These are phyloP conservation scores for Macrocystidia cucumis DNA, from an alignment of 1,284 basidiomycete species.

Conservation along the genomic window DNA sequence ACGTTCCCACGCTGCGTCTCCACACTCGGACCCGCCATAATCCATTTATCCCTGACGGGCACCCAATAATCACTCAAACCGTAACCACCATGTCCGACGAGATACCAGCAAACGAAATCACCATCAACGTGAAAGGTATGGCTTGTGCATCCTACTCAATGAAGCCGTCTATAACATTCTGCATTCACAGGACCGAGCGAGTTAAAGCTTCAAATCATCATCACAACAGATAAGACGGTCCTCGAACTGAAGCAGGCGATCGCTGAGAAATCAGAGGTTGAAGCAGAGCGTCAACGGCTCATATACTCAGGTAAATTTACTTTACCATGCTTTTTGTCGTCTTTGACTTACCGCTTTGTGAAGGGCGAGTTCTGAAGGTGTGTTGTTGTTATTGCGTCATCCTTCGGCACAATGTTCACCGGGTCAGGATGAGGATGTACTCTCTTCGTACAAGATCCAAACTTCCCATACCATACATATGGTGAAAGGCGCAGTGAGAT, in stretches of 20 bases:
- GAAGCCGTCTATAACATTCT: slow-evolving; percentile 15
- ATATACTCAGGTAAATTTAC: slow-evolving; percentile 77
- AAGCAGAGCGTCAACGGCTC: slow-evolving; percentile 75
- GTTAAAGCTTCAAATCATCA: slow-evolving; percentile 82
- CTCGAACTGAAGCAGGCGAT: slow-evolving; percentile 83
- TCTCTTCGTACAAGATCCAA: slow-evolving; percentile 86
- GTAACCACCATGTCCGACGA: slow-evolving; percentile 44
- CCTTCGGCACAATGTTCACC: slow-evolving; percentile 5
- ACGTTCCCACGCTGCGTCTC: no score
- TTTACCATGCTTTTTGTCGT: neutral
- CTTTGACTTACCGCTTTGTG: slow-evolving; percentile 6
- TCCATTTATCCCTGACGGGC: no score
- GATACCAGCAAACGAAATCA: slow-evolving; percentile 42
- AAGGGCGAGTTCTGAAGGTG: slow-evolving; percentile 71
- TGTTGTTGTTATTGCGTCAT: slow-evolving; percentile 5
- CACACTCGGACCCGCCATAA: no score
- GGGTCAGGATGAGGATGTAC: slow-evolving; percentile 70
- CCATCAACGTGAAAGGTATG: slow-evolving; percentile 71
- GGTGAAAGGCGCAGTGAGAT: slow-evolving; percentile 79
- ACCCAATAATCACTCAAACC: no score
- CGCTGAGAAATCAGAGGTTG: slow-evolving; percentile 77
- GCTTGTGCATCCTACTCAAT: neutral
- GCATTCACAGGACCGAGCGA: slow-evolving; percentile 62
- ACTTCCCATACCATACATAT: slow-evolving; percentile 85
- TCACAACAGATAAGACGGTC: slow-evolving; percentile 73